A percentile compares a stretch with the other conserved stretches of the same genome.
phyloP scores from a whole-genome alignment of 2,329 filamentous ascomycete species.

The Verticillium isaacii region DNA sequence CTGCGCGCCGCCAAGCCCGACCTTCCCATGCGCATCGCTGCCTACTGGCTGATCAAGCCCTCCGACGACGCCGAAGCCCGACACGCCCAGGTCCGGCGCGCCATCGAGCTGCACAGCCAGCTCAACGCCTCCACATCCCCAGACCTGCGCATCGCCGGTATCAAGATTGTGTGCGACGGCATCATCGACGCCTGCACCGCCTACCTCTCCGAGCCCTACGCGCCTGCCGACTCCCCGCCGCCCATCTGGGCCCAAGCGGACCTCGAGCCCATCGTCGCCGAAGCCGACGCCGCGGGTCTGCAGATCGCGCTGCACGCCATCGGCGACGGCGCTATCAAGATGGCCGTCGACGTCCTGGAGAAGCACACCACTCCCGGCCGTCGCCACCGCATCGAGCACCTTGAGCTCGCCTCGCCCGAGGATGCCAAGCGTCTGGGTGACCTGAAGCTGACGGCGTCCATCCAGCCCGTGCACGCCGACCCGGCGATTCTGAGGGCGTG shows the following conservation, averaged over 20 bases:
- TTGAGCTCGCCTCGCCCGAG: conserved; percentile 45
- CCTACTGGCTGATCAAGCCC: conserved; percentile 54
- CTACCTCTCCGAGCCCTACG: conserved; percentile 48
- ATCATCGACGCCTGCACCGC: conserved; percentile 56
- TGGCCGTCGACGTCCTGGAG: conserved; percentile 44
- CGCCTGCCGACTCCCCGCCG: conserved; percentile 27
- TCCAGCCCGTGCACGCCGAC: conserved; percentile 45
- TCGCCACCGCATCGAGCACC: conserved; percentile 52
- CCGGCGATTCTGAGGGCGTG: conserved; percentile 52
- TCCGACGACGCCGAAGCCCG: conserved; percentile 33
- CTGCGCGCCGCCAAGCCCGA: conserved; percentile 30
- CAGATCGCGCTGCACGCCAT: conserved; percentile 56
- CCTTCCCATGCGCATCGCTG: conserved; percentile 42
- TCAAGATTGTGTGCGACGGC: conserved; percentile 55
- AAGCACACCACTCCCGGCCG: conserved; percentile 28
- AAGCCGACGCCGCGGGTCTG: conserved; percentile 40
- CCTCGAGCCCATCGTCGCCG: conserved; percentile 43
- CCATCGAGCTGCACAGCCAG: conserved; percentile 35
- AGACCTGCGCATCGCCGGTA: conserved; percentile 42
- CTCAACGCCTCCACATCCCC: conserved; percentile 29
- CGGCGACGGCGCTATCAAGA: conserved; percentile 46
- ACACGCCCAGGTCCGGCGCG: conserved; percentile 42
- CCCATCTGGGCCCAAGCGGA: conserved; percentile 45
- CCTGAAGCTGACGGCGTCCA: conserved; percentile 45
- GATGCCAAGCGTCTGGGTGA: conserved; percentile 46